Evolutionary conservation across 176 grass and related monocot species (phyloP), one percentile per base, ranked within the genome.

Genomic region (Alopecurus myosuroides): DNA sequence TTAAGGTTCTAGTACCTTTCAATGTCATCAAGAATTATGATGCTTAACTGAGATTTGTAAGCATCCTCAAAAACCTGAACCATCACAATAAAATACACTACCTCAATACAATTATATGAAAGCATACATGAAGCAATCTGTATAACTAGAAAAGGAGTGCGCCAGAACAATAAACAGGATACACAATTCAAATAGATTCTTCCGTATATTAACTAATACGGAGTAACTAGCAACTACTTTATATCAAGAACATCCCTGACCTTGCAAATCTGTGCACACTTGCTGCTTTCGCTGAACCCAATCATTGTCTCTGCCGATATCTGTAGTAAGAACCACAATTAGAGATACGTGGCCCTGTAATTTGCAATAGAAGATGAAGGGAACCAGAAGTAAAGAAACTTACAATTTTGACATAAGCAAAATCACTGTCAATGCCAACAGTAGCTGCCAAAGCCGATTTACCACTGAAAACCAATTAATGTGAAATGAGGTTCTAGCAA

Each of bases 11-110:
- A 84, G 19, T 88, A 88, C 87, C 77, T 83, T 88, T 84, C 82
- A 23, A 99, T 94, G 72, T 94, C 97, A 69, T 96, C 97, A 83
- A 99, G 97, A 92, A 99, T 89, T 88, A 99, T 96, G 80, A 99
- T 92, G 78, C 97, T 96, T 51, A 96, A 86, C 77, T 94, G 91
- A 81, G 97, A 99, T 92, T 90, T 99, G 55, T 99, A 99, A 77
- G 97, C 97, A 89, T 99, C 97, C 88, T 99, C 97, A 77, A 99
- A 99, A 75, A 99, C 97, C 97, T 99, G 85, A 58, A 80, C 48
- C 61, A 33, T 46, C 22, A 44, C 1, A 2, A 84, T 9, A 80
- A 88, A 77, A 53, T 37, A 68, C 37, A 74, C 3, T 13, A 58
- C 34, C 39, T 63, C 30, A 60, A 60, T 81, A 74, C 56, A 60